phyloP scores from a whole-genome alignment of 129 eudicot genomes.

The Centrapalus pauciflorus region DNA sequence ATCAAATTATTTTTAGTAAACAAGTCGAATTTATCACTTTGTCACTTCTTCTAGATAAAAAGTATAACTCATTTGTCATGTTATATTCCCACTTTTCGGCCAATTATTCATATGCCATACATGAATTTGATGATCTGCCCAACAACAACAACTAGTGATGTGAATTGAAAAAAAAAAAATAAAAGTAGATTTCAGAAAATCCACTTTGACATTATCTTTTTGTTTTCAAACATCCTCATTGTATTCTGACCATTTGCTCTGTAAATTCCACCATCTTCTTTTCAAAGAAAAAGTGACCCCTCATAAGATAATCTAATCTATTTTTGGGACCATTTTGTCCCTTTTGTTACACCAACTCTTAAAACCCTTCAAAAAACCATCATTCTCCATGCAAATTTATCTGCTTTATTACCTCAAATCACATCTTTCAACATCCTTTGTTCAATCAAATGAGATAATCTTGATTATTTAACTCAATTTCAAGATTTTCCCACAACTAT shows the following conservation, averaged over 20 bases:
- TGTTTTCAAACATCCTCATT: constrained; percentile 35
- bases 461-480: constrained; percentile 16
- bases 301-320: constrained; percentile 25
- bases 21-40: too few species aligned
- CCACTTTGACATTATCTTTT: constrained; percentile 37
- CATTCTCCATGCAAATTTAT: constrained; percentile 38
- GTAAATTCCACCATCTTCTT: constrained; percentile 30
- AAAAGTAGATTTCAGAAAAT: constrained; percentile 22
- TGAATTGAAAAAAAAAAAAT: constrained; percentile 9
- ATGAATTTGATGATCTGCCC: too few species aligned
- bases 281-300: constrained; percentile 20
- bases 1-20: too few species aligned
- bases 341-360: constrained; percentile 33
- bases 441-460: constrained; percentile 24
- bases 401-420: constrained; percentile 27
- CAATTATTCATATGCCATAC: too few species aligned
- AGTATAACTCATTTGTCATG: too few species aligned
- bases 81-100: too few species aligned
- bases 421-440: constrained; percentile 17
- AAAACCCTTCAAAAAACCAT: constrained; percentile 31
- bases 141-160: constrained; percentile 34
- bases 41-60: too few species aligned
- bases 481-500: constrained; percentile 17
- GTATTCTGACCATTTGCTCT: constrained; percentile 27
- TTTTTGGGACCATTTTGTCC: constrained; percentile 29